Evolutionary conservation across 495 filamentous ascomycete species (phyloP), one percentile per base, ranked within the genome.

Genomic region (Podospora appendiculata): DNA sequence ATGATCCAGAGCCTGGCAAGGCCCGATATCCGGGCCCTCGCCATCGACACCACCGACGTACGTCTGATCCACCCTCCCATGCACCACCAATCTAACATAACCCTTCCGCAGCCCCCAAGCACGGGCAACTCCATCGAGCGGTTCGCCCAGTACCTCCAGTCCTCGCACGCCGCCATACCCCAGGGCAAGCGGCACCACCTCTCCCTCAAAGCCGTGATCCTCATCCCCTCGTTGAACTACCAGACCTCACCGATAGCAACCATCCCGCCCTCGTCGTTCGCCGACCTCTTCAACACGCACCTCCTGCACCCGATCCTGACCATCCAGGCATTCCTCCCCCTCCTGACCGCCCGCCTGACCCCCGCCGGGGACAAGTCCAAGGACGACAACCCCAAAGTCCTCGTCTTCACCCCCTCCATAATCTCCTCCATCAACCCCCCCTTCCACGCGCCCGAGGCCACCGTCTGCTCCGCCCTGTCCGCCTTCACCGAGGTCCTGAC

Each of bases 221-320:
- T 97, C 42, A 80, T 95, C 35, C 86, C 86, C 1, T 80, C 82
- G 11, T 75, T 85, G 32, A 80, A 82, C 54, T 86, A 84, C 65
- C 84, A 85, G 10, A 79, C 84, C 40, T 84, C 85, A 4, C 86
- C 88, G 1, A 83, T 96, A 40, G 89, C 89, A 50, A 90, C 86
- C 5, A 83, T 96, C 52, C 81, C 89, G 8, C 80, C 87, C 0
- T 86, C 85, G 16, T 78, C 80, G 55, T 95, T 92, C 79, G 86
- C 87, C 49, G 90, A 97, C 62, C 84, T 86, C 12, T 77, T 97
- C 58, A 95, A 96, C 72, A 88, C 87, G 6, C 89, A 91, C 49
- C 77, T 97, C n/a, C 79, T 97, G 32, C 84, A 87, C n/a, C 91
- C 94, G 5, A 86, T 97, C 54, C 77, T 95, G 51, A 89, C 85